Evolutionary conservation across 192 early-diverging fungal genomes (phyloP).

Genomic region (Coemansia sp.): DNA sequence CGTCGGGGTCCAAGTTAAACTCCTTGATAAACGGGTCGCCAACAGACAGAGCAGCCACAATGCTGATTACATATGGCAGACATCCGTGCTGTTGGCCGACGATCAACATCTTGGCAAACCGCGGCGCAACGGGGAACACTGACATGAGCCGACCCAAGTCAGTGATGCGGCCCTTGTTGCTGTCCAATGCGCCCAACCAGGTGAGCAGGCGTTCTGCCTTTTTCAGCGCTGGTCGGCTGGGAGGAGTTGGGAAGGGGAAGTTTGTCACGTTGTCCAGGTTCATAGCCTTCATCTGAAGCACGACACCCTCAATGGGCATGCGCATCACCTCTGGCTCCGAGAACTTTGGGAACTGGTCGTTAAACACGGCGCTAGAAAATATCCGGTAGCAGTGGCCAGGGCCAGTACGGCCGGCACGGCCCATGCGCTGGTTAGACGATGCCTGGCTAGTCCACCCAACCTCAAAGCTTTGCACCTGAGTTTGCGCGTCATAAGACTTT

Average conservation of each 20-base stretch:
- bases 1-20: slow-evolving; percentile 58
- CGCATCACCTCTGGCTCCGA: slow-evolving; percentile 88
- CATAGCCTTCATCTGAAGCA: slow-evolving; percentile 98
- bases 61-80: slow-evolving; percentile 83
- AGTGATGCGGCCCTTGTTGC: slow-evolving; percentile 67
- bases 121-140: slow-evolving; percentile 86
- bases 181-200: slow-evolving; percentile 71
- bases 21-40: slow-evolving; percentile 91
- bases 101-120: slow-evolving; percentile 79
- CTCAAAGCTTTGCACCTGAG: slow-evolving; percentile 86
- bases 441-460: slow-evolving; percentile 93
- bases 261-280: slow-evolving; percentile 89
- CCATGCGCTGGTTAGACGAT: slow-evolving; percentile 90
- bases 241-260: slow-evolving; percentile 98
- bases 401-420: slow-evolving; percentile 93
- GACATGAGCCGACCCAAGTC: slow-evolving; percentile 85
- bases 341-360: slow-evolving; percentile 83
- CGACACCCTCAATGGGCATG: slow-evolving; percentile 94
- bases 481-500: slow-evolving; percentile 77
- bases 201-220: slow-evolving; percentile 79
- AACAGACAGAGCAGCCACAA: slow-evolving; percentile 89
- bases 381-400: slow-evolving; percentile 97
- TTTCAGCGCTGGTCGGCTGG: slow-evolving; percentile 65
- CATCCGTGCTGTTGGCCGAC: slow-evolving; percentile 83
- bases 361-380: slow-evolving; percentile 90